These are phyloP conservation scores for Petunia axillaris DNA, from an alignment of 257 asterid species.

Conservation along the genomic window DNA sequence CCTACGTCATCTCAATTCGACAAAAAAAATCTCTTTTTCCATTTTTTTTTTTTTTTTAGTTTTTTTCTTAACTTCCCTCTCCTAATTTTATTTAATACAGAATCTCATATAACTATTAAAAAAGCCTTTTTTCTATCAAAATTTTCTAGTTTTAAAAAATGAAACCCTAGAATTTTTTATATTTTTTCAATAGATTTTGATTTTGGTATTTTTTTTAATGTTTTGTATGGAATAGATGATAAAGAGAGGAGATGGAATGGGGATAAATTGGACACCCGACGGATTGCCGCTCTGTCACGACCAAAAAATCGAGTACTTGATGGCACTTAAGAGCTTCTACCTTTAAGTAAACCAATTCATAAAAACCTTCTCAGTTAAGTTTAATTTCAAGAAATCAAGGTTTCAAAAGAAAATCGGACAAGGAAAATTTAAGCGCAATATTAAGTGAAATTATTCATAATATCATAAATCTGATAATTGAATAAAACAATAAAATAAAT, in stretches of 20 bases:
- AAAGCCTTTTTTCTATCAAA: background rate
- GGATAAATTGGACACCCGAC: constrained; percentile 47
- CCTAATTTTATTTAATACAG: constrained; percentile 64
- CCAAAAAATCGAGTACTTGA: too few species aligned
- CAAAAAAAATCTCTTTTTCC: constrained; percentile 30
- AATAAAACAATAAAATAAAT: too few species aligned
- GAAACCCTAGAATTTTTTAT: constrained; percentile 11
- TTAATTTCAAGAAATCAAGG: too few species aligned
- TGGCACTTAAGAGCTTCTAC: too few species aligned
- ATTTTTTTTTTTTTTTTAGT: constrained; percentile 43
- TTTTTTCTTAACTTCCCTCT: constrained; percentile 69
- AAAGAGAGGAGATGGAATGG: constrained; percentile 51
- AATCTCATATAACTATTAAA: constrained; percentile 11
- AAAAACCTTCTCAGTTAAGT: too few species aligned
- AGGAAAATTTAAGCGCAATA: too few species aligned
- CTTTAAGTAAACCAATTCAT: too few species aligned
- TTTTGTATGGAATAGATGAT: background rate
- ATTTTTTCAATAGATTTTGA: too few species aligned
- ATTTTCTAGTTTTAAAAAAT: constrained; percentile 30
- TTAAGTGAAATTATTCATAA: too few species aligned
- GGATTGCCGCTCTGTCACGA: constrained; percentile 32
- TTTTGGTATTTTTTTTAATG: background rate
- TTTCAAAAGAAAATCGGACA: too few species aligned
- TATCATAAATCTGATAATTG: too few species aligned
- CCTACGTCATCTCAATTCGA: constrained; percentile 67